phyloP scores from a whole-genome alignment of 2,329 filamentous ascomycete genomes.

The Fusarium vanettenii region DNA sequence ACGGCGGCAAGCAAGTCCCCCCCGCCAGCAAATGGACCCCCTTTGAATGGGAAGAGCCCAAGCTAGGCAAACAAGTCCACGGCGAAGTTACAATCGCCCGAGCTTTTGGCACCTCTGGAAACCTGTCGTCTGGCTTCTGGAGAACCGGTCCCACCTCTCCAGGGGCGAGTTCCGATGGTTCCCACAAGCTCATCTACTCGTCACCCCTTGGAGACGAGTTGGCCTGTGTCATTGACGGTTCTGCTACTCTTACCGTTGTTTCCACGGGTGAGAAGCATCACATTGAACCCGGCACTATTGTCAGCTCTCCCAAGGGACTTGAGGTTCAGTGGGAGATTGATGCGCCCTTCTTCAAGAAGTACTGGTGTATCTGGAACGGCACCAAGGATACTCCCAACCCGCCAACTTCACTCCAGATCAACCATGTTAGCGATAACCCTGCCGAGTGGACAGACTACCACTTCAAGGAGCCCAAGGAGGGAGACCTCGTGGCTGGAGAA shows the following conservation, averaged over 20 bases:
- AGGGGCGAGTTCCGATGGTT: not conserved
- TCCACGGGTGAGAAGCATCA: constrained; percentile 3
- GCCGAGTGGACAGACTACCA: constrained; percentile 22
- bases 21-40: not conserved
- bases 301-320: constrained; percentile 3
- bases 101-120: constrained; percentile 1
- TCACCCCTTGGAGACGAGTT: constrained; percentile 2
- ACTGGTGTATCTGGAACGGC: constrained; percentile 17
- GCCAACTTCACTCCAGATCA: constrained; percentile 4
- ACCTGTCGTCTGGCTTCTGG: constrained; percentile 8
- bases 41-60: constrained; percentile 13
- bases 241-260: constrained; percentile 3
- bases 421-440: constrained; percentile 13
- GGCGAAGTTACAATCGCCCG: constrained; percentile 1
- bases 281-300: not conserved
- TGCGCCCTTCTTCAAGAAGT: constrained; percentile 8
- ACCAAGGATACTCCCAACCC: not conserved
- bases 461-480: constrained; percentile 29
- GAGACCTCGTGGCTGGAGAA: constrained; percentile 24
- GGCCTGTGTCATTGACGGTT: constrained; percentile 3
- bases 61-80: constrained; percentile 6
- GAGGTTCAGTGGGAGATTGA: constrained; percentile 12
- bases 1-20: constrained; percentile 11
- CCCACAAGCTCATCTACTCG: constrained; percentile 5
- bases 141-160: not conserved